These are phyloP conservation scores for Colletotrichum brevisporum DNA, from an alignment of 2,329 filamentous ascomycete genomes.

Conservation along the genomic window DNA sequence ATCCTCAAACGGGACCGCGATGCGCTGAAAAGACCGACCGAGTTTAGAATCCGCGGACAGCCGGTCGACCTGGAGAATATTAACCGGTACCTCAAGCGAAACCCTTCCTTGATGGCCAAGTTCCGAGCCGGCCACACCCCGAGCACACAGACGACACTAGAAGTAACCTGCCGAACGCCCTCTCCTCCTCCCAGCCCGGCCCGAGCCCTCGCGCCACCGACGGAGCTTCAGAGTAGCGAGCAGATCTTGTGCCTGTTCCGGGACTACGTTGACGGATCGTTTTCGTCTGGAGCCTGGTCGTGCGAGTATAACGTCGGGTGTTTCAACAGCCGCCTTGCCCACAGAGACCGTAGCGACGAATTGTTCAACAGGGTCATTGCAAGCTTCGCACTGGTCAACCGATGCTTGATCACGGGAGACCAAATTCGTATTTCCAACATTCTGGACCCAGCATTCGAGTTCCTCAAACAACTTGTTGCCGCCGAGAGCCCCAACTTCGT, in stretches of 20 bases:
- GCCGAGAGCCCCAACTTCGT: constrained; percentile 52
- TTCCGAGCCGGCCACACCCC: constrained; percentile 50
- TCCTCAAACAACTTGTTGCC: constrained; percentile 50
- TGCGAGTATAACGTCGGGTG: constrained; percentile 51
- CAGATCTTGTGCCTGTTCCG: constrained; percentile 47
- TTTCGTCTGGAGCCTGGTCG: constrained; percentile 47
- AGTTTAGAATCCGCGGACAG: constrained; percentile 56
- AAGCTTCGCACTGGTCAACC: constrained; percentile 51
- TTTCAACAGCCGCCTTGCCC: constrained; percentile 40
- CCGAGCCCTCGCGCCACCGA: constrained; percentile 42
- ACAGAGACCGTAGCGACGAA: constrained; percentile 50
- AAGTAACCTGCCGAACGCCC: constrained; percentile 52
- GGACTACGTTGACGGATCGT: constrained; percentile 49
- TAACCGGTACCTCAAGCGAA: constrained; percentile 56
- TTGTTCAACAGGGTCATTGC: constrained; percentile 53
- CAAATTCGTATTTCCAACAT: constrained; percentile 49
- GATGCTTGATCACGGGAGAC: constrained; percentile 51
- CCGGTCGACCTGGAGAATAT: constrained; percentile 56
- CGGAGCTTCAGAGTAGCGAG: constrained; percentile 46
- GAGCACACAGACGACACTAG: constrained; percentile 48
- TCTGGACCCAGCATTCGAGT: constrained; percentile 52
- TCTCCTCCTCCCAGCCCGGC: constrained; percentile 45
- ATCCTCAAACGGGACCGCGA: constrained; percentile 55
- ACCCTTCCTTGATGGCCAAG: constrained; percentile 51
- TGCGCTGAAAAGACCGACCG: constrained; percentile 49